Base-by-base conservation (phyloP, 805 yeast species). In the Starmerella cellae region DNA sequence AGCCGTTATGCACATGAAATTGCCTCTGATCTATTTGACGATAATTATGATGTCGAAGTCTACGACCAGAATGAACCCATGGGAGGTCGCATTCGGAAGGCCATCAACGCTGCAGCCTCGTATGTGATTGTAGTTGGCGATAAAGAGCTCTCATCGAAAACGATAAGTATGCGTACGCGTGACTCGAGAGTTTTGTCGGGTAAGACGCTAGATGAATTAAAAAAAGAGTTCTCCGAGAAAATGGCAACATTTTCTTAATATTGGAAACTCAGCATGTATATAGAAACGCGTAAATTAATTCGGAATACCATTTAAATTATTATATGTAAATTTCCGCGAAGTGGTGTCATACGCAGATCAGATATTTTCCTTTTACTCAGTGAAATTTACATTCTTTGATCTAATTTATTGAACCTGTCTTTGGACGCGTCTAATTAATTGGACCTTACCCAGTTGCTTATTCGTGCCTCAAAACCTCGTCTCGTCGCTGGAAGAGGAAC, bases 101-200 rank as follows among this genome's bases (percentile, higher is more conserved):
- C 94, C 2, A 67, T 79, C 13, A 57, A 60, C 42, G 76, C 76
- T 52, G 84, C 88, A 1, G 85, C 81, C 58, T 78, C 80, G 8
- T 91, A 74, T 55, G 71, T 88, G 36, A 64, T 84, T n/a, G 73
- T 87, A 61, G 70, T 91, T 32, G 98, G 98, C 22, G 95, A 85
- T 51, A 74, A 74, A 50, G 98, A 91, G 59, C 64, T 80, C 6
- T 73, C 69, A 38, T 60, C 61, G 29, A 73, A 73, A 0, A 71
- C 72, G 1, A 63, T 77, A 16, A 75, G 93, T 1, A 69, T 88
- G 9, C 70, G 95, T 55, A 58, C 74, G 5, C 64, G 80, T 29
- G 45, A 43, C 16, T 71, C 65, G 24, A 66, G 76, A 41, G 68
- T 61, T 37, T 55, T 58, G 14, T 60, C 58, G 20, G 63, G 64